phyloP scores from a whole-genome alignment of 371 early-diverging fungal genomes.

The Fennellomyces sp. region DNA sequence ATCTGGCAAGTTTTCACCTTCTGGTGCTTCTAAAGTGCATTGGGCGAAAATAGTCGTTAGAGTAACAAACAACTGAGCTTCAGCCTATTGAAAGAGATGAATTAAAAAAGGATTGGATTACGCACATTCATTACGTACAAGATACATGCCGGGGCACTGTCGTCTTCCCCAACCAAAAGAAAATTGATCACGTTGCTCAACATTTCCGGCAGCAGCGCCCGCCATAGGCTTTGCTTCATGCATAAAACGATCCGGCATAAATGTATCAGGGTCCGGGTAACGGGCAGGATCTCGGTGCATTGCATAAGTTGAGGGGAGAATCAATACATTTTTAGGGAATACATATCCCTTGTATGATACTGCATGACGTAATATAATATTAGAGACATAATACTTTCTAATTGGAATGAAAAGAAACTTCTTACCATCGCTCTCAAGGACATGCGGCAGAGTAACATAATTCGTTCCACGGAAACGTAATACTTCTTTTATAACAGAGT shows the following conservation, averaged over 20 bases:
- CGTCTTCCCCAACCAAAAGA: slow-evolving; percentile 14
- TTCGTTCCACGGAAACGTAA: slow-evolving; percentile 23
- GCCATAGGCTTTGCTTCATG: slow-evolving; percentile 5
- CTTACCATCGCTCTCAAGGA: slow-evolving; percentile 21
- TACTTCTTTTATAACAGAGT: slow-evolving; percentile 26
- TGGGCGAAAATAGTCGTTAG: slow-evolving; percentile 2
- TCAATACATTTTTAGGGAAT: background rate
- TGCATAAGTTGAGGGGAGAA: background rate
- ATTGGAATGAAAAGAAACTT: too few relatives aligned
- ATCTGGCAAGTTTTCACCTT: background rate
- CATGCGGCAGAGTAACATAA: slow-evolving; percentile 26
- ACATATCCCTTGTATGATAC: slow-evolving; percentile 8
- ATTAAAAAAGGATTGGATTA: background rate
- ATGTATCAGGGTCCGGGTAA: slow-evolving; percentile 12
- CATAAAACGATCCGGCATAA: slow-evolving; percentile 24
- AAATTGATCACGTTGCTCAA: slow-evolving; percentile 13
- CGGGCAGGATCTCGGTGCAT: background rate
- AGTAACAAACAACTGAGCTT: slow-evolving; percentile 3
- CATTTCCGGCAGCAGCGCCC: slow-evolving; percentile 9
- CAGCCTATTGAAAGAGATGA: background rate
- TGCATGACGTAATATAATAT: background rate
- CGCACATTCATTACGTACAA: slow-evolving; percentile 10
- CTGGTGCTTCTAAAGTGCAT: slow-evolving; percentile 3
- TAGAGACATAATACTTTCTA: too few relatives aligned
- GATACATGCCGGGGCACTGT: slow-evolving; percentile 13